Percentiles rank a stretch among this genome's conserved stretches.
phyloP scores from a whole-genome alignment of 805 yeast species.

The Scheffersomyces lignosus region DNA sequence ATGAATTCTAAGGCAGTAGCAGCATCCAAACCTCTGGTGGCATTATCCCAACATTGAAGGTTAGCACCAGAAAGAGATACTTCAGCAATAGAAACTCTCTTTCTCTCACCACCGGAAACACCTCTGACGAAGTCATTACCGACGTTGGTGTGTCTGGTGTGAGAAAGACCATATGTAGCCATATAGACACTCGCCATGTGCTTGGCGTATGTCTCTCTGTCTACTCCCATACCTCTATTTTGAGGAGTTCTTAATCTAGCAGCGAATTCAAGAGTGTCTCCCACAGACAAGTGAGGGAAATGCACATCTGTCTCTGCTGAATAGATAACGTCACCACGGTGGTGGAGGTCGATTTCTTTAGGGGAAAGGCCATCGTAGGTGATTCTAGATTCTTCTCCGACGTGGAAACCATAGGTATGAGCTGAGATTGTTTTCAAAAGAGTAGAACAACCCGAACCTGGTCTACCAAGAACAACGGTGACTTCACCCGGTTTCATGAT shows the following conservation, averaged over 20 bases:
- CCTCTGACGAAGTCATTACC: constrained; percentile 67
- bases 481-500: constrained; percentile 39
- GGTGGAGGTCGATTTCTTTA: no score
- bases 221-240: constrained; percentile 32
- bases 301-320: constrained; percentile 59
- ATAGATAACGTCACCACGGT: constrained; percentile 39
- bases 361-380: constrained; percentile 36
- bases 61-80: constrained; percentile 65
- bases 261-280: constrained; percentile 57
- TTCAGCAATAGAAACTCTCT: constrained; percentile 82
- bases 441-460: constrained; percentile 44
- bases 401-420: constrained; percentile 38
- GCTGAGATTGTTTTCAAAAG: constrained; percentile 39
- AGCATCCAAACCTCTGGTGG: constrained; percentile 83
- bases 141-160: constrained; percentile 59
- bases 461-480: constrained; percentile 43
- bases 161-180: constrained; percentile 51
- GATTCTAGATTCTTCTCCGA: constrained; percentile 31
- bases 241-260: constrained; percentile 49
- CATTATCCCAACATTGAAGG: constrained; percentile 75
- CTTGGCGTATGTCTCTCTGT: constrained; percentile 22
- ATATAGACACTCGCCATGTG: constrained; percentile 19
- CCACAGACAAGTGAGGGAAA: constrained; percentile 56
- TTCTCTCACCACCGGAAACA: constrained; percentile 85
- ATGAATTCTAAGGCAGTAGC: constrained; percentile 80